Evolutionary conservation across 441 rosid genomes (phyloP), one percentile per base, ranked within the genome.

Genomic region (Corymbia calophylla): DNA sequence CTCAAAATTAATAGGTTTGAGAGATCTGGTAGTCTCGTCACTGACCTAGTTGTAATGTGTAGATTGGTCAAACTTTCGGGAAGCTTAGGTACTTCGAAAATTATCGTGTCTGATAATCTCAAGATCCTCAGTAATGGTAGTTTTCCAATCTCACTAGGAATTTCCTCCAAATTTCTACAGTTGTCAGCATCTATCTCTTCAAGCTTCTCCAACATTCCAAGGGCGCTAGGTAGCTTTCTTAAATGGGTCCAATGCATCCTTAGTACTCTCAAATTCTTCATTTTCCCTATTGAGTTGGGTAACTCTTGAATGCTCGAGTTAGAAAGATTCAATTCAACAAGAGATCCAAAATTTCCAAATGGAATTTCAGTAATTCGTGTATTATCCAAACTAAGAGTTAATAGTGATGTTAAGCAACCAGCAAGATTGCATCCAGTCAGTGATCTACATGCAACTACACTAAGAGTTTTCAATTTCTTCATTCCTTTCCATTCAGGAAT

Each of bases 171-270:
- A 16, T 0, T 1, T 29, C 4, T 0, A 85, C 27, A 16, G 25
- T 12, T 1, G 0, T 0, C 0, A 29, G 3, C 58, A 53, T 85
- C 0, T 0, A 16, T 17, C 87, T 29, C 56, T 32, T 85, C 58
- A 44, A 85, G 87, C 87, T 53, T 85, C 58, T 55, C 87, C 21
- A 55, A 53, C 3, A 0, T 85, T 8, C 60, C 58, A 85, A 85
- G 32, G 39, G 87, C 1, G 0, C 39, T 4, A 49, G 60, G 58
- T 12, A 85, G 58, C 58, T n/a, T 55, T 16, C 9, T 3, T 51
- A 85, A 0, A 11, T 0, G 0, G 27, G 87, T 8, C 13, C 9
- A 0, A 8, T 1, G 16, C 6, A 35, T 2, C 4, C 14, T 49
- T 55, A 85, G 5, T n/a, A 51, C 25, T 55, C 58, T 49, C 60